Evolutionary conservation across 225 moss, liverwort and hornwort species (phyloP), one percentile per base, ranked within the genome.

Genomic region (Takakia lepidozioides): DNA sequence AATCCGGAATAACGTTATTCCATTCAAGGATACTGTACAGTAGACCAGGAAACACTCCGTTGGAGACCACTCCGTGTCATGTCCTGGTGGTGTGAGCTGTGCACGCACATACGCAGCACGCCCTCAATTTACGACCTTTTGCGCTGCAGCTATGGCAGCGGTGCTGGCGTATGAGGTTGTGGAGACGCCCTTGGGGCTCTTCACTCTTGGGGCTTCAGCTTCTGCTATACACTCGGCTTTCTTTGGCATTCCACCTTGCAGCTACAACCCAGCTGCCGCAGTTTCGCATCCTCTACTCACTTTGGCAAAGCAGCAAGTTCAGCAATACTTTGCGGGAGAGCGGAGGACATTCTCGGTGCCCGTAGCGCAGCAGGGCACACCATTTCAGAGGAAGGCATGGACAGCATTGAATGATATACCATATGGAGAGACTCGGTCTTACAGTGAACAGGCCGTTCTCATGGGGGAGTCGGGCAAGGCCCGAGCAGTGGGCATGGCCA

Each of bases 391-490:
- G 22, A 85, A 69, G 49, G 81, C 74, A 15, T 91, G 91, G 95
- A 71, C 68, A 30, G 85, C 80, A 22, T 50, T 98, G 52, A 61
- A 39, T 17, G 55, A 62, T 30, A 91, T 91, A 3, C 85, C 68
- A 0, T 98, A 64, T 25, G 98, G 98, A 11, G 45, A 78, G 54
- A 69, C 63, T 2, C 58, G 84, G 18, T 66, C 69, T 28, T 98
- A 98, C 63, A 68, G 80, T 28, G 82, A 91, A 64, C 91, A 91
- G 67, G 80, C 87, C 3, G 70, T 57, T 11, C 73, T 78, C 25
- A 98, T 91, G 85, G 87, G 73, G 5, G 87, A 91, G 65, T 70
- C 87, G 5, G 85, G 74, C 0, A 98, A 91, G 57, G 85, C 85
- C 5, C 80, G 87, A 6, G 87, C 98, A 3, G 98, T 91, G 21